Base-by-base conservation (phyloP, 768 basidiomycete genomes). In the Trametes maxima region DNA sequence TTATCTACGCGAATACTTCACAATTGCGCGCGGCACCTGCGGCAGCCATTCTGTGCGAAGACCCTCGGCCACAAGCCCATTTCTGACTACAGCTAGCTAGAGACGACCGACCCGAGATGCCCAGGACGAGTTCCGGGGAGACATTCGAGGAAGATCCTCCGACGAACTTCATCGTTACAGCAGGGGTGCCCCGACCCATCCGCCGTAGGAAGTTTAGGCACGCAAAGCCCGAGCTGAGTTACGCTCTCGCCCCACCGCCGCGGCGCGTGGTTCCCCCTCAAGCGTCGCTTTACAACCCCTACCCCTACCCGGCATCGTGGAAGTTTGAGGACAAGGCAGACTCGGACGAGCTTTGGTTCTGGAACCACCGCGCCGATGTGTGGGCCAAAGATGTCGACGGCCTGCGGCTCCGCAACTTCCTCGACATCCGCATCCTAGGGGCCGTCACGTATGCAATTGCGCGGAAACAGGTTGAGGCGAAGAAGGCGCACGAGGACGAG, bases 211-310 rank as follows among this genome's bases (percentile, higher is more conserved):
- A 8, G 8, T 8, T 8, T 8, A 33, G 28, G 28, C 28, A 8
- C 3, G 28, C 51, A 19, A 22, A 46, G 42, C 21, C 48, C n/a
- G 39, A 51, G 12, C 44, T 35, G 6, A 28, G 21, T 10, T 21
- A 43, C 36, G 52, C 50, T 14, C 51, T 39, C 51, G 51, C 45
- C 44, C 13, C 11, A 22, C 21, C 44, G 16, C 53, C 52, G 16
- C 12, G 11, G 43, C 44, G 21, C 25, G 21, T n/a, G 43, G 49
- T n/a, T 55, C 25, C 54, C 16, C 28, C 47, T n/a, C 44, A 54
- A 13, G 49, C 42, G 5, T 55, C 55, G 36, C 7, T 17, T 16
- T 62, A 62, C 56, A 43, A 62, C 55, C 61, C 61, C 50, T 62
- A 62, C 61, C 61, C 61, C 19, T 62, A 62, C 52, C 21, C 21